phyloP scores from a whole-genome alignment of 768 basidiomycete species.

The Suillus bovinus region DNA sequence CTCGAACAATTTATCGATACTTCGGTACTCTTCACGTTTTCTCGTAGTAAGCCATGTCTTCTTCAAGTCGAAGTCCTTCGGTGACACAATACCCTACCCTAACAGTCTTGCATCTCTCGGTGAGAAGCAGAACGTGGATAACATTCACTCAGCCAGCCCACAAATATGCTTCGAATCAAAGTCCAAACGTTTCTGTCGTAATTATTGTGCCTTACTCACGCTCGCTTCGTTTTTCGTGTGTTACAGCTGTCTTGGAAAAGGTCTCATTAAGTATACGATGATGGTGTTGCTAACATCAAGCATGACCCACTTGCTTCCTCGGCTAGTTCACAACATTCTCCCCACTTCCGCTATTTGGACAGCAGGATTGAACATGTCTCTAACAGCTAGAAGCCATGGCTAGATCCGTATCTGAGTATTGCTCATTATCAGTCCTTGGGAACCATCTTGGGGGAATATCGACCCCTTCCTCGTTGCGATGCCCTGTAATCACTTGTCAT shows the following conservation, averaged over 20 bases:
- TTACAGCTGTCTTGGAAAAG: neutral
- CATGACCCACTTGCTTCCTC: neutral
- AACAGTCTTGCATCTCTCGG: neutral
- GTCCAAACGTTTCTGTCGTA: constrained; percentile 1
- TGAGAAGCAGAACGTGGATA: neutral
- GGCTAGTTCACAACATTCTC: neutral
- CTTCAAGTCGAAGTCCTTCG: neutral
- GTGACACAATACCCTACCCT: neutral
- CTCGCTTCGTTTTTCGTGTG: neutral
- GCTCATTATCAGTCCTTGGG: neutral
- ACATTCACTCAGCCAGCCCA: neutral
- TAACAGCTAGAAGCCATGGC: neutral
- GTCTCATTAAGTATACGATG: neutral
- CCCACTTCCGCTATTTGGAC: neutral
- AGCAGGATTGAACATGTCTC: neutral
- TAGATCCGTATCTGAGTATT: neutral
- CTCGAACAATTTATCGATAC: neutral
- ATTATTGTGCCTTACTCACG: constrained; percentile 10
- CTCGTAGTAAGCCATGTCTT: neutral
- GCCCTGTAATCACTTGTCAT: neutral
- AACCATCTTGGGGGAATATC: neutral
- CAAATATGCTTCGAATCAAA: neutral
- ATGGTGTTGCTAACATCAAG: neutral
- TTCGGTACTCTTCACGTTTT: neutral
- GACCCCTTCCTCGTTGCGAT: neutral